These are phyloP conservation scores for Metschnikowia baotianmanensis DNA, from an alignment of 805 yeast species.

Conservation along the genomic window DNA sequence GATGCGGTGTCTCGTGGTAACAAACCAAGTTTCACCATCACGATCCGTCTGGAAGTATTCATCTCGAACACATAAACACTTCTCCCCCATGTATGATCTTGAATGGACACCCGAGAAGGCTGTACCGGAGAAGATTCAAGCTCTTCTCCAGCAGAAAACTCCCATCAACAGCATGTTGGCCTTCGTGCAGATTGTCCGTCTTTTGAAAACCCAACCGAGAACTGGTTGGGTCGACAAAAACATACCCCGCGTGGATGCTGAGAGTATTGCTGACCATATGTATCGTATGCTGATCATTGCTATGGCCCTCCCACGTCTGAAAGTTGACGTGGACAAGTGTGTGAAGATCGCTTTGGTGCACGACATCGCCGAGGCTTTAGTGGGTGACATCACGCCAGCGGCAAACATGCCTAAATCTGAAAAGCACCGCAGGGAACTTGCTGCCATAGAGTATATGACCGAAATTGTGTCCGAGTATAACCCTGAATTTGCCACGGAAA, in stretches of 20 bases:
- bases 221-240: conserved; percentile 91
- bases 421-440: conserved; percentile 78
- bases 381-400: conserved; percentile 90
- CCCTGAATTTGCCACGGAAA: conserved; percentile 56
- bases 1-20: background rate
- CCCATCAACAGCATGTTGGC: conserved; percentile 51
- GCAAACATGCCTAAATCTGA: conserved; percentile 69
- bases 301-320: conserved; percentile 58
- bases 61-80: background rate
- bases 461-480: conserved; percentile 65
- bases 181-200: conserved; percentile 63
- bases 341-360: conserved; percentile 85
- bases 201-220: conserved; percentile 76
- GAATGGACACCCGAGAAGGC: conserved; percentile 56
- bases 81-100: background rate
- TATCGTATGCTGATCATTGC: conserved; percentile 86
- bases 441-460: conserved; percentile 65
- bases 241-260: conserved; percentile 48
- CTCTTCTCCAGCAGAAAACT: conserved; percentile 30
- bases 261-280: conserved; percentile 92
- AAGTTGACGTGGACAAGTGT: conserved; percentile 64
- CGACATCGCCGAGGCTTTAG: conserved; percentile 91
- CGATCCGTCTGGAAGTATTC: background rate
- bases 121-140: conserved; percentile 46
- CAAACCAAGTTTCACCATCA: background rate